phyloP scores from a whole-genome alignment of 305 asterid genomes.

The Fraxinus velutina region DNA sequence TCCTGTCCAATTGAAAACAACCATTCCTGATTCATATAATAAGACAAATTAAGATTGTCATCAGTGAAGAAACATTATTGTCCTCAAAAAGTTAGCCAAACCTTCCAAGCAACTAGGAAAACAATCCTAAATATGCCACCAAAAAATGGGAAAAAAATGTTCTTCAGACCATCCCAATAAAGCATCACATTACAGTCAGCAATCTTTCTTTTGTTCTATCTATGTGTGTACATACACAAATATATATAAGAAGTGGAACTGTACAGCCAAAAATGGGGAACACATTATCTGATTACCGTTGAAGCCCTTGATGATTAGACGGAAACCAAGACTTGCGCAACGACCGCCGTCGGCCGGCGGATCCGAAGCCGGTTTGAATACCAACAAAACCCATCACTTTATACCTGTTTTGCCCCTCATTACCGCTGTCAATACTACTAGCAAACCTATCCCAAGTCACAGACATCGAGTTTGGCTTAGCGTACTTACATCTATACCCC shows the following conservation, averaged over 20 bases:
- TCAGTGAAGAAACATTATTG: background rate
- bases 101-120: background rate
- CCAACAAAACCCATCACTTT: constrained; percentile 96
- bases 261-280: background rate
- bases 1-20: background rate
- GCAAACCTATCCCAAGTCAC: constrained; percentile 68
- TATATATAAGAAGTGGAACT: background rate
- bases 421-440: constrained; percentile 24
- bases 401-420: constrained; percentile 53
- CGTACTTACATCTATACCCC: constrained; percentile 42
- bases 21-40: background rate
- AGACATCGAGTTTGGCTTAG: constrained; percentile 61
- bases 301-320: constrained; percentile 68
- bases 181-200: background rate
- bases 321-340: constrained; percentile 94
- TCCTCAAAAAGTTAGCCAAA: background rate
- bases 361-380: constrained; percentile 84
- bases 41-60: background rate
- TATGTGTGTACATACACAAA: background rate
- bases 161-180: background rate
- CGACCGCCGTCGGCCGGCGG: constrained; percentile 66
- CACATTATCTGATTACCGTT: constrained; percentile 44
- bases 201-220: background rate
- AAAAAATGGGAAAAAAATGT: background rate
- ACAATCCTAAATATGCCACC: background rate